A percentile compares a stretch with the other conserved stretches of the same genome.
Conservation (phyloP, 225 moss, liverwort and hornwort genomes). For the Rhytidiadelphus loreus region DNA sequence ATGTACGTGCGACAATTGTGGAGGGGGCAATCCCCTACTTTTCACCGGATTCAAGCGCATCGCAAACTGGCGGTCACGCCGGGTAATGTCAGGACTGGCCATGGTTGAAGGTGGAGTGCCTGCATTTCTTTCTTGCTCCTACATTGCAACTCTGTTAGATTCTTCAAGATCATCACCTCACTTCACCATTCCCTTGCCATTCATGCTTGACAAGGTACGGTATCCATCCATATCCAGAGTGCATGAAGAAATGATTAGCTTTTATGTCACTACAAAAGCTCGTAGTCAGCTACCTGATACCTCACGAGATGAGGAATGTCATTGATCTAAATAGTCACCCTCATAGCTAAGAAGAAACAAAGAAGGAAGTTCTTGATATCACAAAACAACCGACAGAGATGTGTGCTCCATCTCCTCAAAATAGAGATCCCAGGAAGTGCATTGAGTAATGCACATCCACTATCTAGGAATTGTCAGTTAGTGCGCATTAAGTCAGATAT, state of each 20-base stretch:
- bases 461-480: neutral
- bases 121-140: conserved; percentile 40
- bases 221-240: neutral
- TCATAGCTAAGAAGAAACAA: neutral
- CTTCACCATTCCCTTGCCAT: neutral
- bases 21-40: conserved; percentile 63
- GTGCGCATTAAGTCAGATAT: neutral
- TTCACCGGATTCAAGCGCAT: conserved; percentile 15
- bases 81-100: conserved; percentile 32
- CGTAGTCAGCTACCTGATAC: neutral
- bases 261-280: neutral
- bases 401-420: neutral
- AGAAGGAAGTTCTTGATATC: neutral
- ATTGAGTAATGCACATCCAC: neutral
- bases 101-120: conserved; percentile 28
- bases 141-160: neutral
- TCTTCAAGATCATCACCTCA: neutral
- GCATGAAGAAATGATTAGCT: neutral
- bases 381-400: neutral
- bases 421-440: neutral
- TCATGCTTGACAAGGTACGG: neutral
- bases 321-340: neutral
- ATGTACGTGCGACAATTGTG: conserved; percentile 73
- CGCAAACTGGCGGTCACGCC: conserved; percentile 23
- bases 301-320: neutral